phyloP scores from a whole-genome alignment of 2,329 filamentous ascomycete genomes.

The Xylariaceae sp. region DNA sequence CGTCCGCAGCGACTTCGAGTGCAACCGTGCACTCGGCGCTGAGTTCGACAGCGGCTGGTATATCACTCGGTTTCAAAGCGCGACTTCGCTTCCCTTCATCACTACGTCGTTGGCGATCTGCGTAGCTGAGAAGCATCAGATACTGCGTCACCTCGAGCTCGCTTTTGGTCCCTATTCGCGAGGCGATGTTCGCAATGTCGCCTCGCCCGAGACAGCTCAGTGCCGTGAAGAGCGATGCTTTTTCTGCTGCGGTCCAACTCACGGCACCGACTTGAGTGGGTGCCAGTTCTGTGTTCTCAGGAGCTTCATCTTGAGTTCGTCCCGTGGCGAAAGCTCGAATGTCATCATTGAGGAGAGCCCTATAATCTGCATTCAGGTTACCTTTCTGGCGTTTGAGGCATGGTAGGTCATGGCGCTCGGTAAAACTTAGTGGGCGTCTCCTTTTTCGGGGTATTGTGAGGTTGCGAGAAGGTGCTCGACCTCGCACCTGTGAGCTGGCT shows the following conservation, averaged over 20 bases:
- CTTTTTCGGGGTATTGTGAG: constrained; percentile 9
- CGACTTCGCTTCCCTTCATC: constrained; percentile 29
- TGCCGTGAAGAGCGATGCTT: constrained; percentile 65
- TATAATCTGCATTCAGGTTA: constrained; percentile 45
- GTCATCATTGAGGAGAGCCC: constrained; percentile 54
- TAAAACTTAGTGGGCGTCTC: constrained; percentile 18
- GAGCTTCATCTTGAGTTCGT: constrained; percentile 31
- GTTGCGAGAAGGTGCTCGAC: not conserved
- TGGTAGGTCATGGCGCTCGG: constrained; percentile 23
- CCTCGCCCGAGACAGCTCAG: constrained; percentile 63
- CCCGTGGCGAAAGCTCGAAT: constrained; percentile 51
- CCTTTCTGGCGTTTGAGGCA: constrained; percentile 47
- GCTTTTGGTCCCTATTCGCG: constrained; percentile 66
- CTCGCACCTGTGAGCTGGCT: not conserved
- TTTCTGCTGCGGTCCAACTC: constrained; percentile 69
- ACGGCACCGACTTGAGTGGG: constrained; percentile 65
- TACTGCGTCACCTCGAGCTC: constrained; percentile 72
- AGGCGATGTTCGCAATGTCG: constrained; percentile 60
- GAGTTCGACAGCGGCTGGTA: constrained; percentile 73
- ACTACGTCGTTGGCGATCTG: constrained; percentile 39
- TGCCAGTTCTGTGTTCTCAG: constrained; percentile 25
- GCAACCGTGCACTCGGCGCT: constrained; percentile 61
- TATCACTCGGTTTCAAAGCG: constrained; percentile 48
- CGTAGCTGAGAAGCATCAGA: constrained; percentile 58
- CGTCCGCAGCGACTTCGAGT: constrained; percentile 68